Evolutionary conservation across 345 rosid species (phyloP), one percentile per base, ranked within the genome.

Genomic region (Rhodamnia rubescens): DNA sequence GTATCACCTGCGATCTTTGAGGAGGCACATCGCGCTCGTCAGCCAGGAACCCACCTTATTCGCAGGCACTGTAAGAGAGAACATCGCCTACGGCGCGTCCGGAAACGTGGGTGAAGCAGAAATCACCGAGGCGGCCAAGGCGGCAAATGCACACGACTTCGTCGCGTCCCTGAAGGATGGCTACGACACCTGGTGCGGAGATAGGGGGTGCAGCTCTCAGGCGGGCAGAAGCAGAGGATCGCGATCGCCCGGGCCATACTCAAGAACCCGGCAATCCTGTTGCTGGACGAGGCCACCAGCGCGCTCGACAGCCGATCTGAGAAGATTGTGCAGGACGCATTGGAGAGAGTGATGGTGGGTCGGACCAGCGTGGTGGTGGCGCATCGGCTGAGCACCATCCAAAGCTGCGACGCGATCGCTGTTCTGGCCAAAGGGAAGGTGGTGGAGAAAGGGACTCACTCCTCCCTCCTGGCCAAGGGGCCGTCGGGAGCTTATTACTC

Each of bases 1-100:
- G 0, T 95, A 92, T 47, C 88, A 93, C 49, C 87, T 95, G 0
- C 85, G 95, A 84, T 90, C 93, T 3, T 69, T 94, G 22, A 92
- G 98, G 86, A 91, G 83, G 83, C 94, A 93, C 89, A 89, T 94
- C 53, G 96, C 96, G 22, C 89, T 95, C 26, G 98, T 95, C 7
- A 95, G 96, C 88, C 98, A 95, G 86, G 95, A 95, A 50, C 98
- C 98, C 3, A 82, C 94, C 2, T 84, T 95, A 15, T 93, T 95
- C 54, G 88, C 92, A 0, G 93, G 97, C 10, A 95, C 93, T 7
- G 90, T 95, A 14, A 87, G 90, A 18, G 95, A 93, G 85, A 95
- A 95, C 90, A 95, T 94, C 32, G 40, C 57, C 2, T 94, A 93
- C 29, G 97, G 98, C 53, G 92, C 91, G 0, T 83, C 90, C 0